Base-by-base conservation (phyloP, 192 early-diverging fungal species). In the Rhizoclosmatium sp. region DNA sequence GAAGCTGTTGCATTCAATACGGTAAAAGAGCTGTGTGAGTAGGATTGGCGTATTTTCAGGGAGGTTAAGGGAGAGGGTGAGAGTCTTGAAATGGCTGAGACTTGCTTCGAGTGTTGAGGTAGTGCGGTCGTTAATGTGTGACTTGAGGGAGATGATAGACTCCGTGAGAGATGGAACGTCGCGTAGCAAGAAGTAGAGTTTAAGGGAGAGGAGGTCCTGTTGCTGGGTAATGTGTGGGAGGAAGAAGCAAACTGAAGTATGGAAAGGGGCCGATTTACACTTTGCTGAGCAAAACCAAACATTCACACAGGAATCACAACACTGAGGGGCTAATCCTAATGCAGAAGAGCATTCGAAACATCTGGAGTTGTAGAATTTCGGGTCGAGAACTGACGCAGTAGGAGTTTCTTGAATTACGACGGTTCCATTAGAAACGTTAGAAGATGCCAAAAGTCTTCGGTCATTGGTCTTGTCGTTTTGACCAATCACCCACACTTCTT, bases 1-100 rank as follows among this genome's bases (percentile, higher is more conserved):
- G 67, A 69, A 69, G 67, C 46, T 69, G 67, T 69, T 69, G 67
- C 67, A 69, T 41, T 12, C 19, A 7, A 69, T 39, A 0, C 67
- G 39, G 41, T 16, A 69, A 23, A 46, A 46, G 41, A 69, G 5
- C 10, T 45, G 67, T 19, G 67, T 69, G 7, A 69, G 45, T 14
- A 16, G 46, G 47, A 69, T 65, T 31, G 62, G 9, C 31, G 10
- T 12, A 31, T n/a, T 12, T 12, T 23, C 23, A 9, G 62, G 21
- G 14, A 23, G 40, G 12, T 31, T 41, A 23, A 23, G 31, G 23
- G 31, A 31, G 12, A 10, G 16, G 14, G 23, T 10, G 21, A 65
- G 40, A 23, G 40, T 41, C 10, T 31, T 10, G 1, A 65, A 65
- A 9, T 9, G 23, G 62, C 40, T 23, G 9, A 69, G 45, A 47